Evolutionary conservation across 305 asterid species (phyloP), one percentile per base, ranked within the genome.

Genomic region (Fraxinus xanthoxyloides): DNA sequence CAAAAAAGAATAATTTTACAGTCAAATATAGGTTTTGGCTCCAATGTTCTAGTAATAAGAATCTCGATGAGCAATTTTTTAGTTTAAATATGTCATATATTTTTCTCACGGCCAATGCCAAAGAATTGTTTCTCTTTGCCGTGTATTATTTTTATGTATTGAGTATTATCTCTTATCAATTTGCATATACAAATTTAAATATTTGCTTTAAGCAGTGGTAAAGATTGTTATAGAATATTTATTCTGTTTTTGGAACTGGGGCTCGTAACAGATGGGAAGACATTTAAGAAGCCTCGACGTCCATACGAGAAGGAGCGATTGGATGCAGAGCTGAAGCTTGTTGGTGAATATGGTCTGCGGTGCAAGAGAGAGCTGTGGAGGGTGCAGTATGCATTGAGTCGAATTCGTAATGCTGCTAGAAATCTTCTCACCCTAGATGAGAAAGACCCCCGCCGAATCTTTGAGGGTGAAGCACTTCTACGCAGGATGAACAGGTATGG

Each of bases 391-490:
- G 89, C 84, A 75, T 69, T 86, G 86, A 86, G 87, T 56, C 87
- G 89, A 4, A 86, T 86, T n/a, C 89, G 89, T 48, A 86, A 84
- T 65, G 77, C 77, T 70, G 89, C 89, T 7, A 84, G 89, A 30
- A 80, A 31, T 35, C 89, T 86, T 59, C 85, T 86, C 3, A 84
- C 89, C 15, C 87, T 86, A 2, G 89, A 86, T 15, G 89, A 86
- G 87, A 86, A 86, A 70, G 87, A 86, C 13, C 82, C 87, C 1
- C 86, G 85, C 1, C 85, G 88, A 38, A 87, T 87, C 82, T 87
- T 87, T 72, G 90, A 87, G 79, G 90, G 90, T 21, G 90, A 87
- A 54, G 90, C 90, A 48, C 90, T 87, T 81, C 88, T 87, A 9
- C 83, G 90, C 1, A 80, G 90, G 85, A 87, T 87, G 90, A 87